Conservation (phyloP, 208 protist species). For the Spongospora subterranea region DNA sequence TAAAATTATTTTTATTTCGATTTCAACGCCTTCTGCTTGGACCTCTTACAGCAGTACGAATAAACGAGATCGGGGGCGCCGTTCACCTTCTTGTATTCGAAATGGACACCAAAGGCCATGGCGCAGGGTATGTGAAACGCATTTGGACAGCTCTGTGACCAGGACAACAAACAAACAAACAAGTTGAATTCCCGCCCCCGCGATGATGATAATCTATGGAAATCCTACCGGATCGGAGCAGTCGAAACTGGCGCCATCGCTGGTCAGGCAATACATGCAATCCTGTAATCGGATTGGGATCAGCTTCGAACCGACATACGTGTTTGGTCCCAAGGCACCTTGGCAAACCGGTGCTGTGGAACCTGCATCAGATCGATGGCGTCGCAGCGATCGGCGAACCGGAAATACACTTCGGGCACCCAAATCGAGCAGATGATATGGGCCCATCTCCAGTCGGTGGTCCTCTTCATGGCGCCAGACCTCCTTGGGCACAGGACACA, state of each 20-base stretch:
- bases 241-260: neutral
- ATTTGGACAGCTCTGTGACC: neutral
- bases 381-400: constrained; percentile 20
- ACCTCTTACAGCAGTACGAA: neutral
- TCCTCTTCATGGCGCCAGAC: neutral
- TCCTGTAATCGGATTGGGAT: too few relatives aligned
- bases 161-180: neutral
- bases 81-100: constrained; percentile 4
- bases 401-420: constrained; percentile 26
- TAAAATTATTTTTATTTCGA: too few relatives aligned
- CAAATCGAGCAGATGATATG: neutral
- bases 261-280: neutral
- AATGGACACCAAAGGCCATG: neutral
- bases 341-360: neutral
- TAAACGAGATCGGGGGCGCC: neutral
- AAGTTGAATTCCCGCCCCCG: neutral
- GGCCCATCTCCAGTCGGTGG: neutral
- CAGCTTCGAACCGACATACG: too few relatives aligned
- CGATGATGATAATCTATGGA: too few relatives aligned
- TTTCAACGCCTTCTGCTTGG: too few relatives aligned
- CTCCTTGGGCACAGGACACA: neutral
- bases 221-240: neutral
- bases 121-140: neutral
- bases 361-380: neutral
- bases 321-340: too few relatives aligned